Base-by-base conservation (phyloP, 768 basidiomycete genomes). In the Piloderma croceum region DNA sequence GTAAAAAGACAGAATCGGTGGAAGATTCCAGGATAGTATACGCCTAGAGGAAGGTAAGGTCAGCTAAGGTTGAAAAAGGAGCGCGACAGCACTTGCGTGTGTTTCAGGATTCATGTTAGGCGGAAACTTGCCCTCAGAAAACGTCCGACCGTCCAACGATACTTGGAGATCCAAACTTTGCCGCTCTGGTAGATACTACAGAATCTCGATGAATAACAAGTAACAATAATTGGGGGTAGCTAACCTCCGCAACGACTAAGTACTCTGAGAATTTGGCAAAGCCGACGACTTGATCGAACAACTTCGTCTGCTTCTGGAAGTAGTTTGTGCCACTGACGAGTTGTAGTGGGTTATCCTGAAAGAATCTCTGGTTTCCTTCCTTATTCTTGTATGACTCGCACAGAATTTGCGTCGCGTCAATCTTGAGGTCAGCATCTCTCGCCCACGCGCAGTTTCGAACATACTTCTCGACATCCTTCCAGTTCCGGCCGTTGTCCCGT, bases 201-300 rank as follows among this genome's bases (percentile, higher is more conserved):
- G 44, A 4, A 42, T 24, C 10, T 27, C 4, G 41, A 24, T 7
- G 24, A 15, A 34, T 19, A 2, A 12, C 5, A 31, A 13, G 18
- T 10, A n/a, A 1, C 44, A 41, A n/a, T 5, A 31, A 34, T 15
- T 3, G 19, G 7, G 5, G 3, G n/a, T n/a, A n/a, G 54, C 80
- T 38, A 31, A 96, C 90, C 74, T 92, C 84, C 18, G 94, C 96
- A 22, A 97, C 94, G 33, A 98, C 81, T 58, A 98, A 71, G 59
- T 87, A 99, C 66, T 99, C 90, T 0, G 90, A 90, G 62, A 99
- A 99, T 65, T 91, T 93, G 1, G 96, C 83, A 65, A 93, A 97
- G 6, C 96, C 96, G 49, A 91, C 90, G 39, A 99, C 82, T 31
- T 79, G 70, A 34, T 89, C 77, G 53, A 98, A 99, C 17, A 96